Percentiles rank a stretch among this genome's conserved stretches.
phyloP scores from a whole-genome alignment of 768 basidiomycete genomes.

The Hysterangium stoloniferum region DNA sequence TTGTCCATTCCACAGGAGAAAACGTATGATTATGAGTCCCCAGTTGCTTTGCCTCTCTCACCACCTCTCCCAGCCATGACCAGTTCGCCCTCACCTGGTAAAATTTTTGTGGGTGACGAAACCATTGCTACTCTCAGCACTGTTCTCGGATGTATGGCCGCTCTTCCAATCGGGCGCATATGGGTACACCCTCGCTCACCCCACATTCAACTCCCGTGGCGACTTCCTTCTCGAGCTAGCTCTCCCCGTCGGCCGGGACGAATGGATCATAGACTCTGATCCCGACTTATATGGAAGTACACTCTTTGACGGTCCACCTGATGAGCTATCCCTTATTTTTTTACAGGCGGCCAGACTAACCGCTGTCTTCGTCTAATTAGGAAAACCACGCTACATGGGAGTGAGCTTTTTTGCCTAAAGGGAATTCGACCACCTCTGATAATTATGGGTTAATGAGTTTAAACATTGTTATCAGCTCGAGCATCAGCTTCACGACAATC shows the following conservation, averaged over 20 bases:
- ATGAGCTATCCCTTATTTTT: too few species aligned
- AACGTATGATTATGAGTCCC: constrained; percentile 43
- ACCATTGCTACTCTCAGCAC: constrained; percentile 16
- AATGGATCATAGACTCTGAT: neutral
- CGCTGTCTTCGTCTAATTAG: too few species aligned
- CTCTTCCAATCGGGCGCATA: constrained; percentile 19
- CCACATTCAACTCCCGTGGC: constrained; percentile 24
- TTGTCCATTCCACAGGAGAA: neutral
- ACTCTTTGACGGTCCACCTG: too few species aligned
- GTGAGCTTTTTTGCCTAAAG: too few species aligned
- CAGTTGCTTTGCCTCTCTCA: constrained; percentile 39
- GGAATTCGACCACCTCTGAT: too few species aligned
- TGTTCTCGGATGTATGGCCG: constrained; percentile 24
- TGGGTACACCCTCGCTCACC: constrained; percentile 23
- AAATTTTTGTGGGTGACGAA: constrained; percentile 16
- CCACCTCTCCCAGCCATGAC: constrained; percentile 49
- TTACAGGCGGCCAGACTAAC: too few species aligned
- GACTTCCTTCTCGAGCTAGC: constrained; percentile 25
- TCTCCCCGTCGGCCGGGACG: constrained; percentile 14
- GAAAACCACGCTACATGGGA: too few species aligned
- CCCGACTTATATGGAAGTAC: too few species aligned
- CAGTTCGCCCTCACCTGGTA: too few species aligned
- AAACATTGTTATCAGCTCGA: too few species aligned
- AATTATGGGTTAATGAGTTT: too few species aligned
- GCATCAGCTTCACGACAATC: too few species aligned